Percentiles rank a stretch among this genome's conserved stretches.
phyloP scores from a whole-genome alignment of 2,329 filamentous ascomycete genomes.

The Aureobasidium sp. region DNA sequence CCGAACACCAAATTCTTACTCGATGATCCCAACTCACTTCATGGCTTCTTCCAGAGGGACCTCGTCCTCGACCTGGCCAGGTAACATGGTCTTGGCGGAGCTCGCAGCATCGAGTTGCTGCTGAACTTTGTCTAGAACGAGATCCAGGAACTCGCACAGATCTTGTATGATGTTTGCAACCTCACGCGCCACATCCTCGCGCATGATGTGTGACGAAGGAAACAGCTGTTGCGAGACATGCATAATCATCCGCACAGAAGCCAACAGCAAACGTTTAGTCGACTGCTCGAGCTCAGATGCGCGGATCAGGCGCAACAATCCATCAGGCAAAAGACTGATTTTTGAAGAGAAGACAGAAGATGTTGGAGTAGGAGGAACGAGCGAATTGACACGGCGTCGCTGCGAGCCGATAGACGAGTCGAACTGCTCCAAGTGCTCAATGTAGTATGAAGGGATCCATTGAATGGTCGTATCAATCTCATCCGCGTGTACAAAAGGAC shows the following conservation, averaged over 20 bases:
- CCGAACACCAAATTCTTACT: neutral
- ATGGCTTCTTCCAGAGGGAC: slow-evolving; percentile 1
- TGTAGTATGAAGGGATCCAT: slow-evolving; percentile 6
- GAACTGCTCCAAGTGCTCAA: neutral
- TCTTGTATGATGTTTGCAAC: neutral
- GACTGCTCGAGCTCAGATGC: neutral
- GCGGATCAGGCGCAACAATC: slow-evolving; percentile 2
- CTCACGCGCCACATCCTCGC: slow-evolving; percentile 1
- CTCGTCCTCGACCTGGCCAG: neutral
- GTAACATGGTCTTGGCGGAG: neutral
- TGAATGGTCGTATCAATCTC: neutral
- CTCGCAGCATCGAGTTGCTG: neutral
- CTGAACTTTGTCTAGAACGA: neutral
- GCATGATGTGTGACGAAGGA: slow-evolving; percentile 9
- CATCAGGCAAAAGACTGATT: neutral
- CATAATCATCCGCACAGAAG: slow-evolving; percentile 13
- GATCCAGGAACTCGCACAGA: slow-evolving; percentile 7
- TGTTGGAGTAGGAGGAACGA: neutral
- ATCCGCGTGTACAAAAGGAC: slow-evolving; percentile 12
- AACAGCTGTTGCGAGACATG: slow-evolving; percentile 6
- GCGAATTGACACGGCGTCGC: neutral
- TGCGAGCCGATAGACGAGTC: neutral
- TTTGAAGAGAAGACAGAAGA: neutral
- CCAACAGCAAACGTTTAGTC: neutral
- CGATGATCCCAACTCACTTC: slow-evolving; percentile 6